phyloP scores from a whole-genome alignment of 78 protist genomes.

The Cyanophora paradoxa region DNA sequence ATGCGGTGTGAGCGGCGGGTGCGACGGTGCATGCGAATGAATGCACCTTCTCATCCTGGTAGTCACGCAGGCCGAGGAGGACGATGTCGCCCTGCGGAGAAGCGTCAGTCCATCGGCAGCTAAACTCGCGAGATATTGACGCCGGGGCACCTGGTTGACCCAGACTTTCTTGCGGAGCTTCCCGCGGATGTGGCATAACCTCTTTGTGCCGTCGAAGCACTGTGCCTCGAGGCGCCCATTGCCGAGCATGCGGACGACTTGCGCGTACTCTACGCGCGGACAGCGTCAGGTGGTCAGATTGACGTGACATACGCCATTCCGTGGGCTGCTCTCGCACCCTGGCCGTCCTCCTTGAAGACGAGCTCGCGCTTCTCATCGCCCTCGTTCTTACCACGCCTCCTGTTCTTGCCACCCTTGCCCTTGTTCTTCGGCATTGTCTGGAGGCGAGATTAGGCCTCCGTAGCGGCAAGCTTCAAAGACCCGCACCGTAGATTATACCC shows the following conservation, averaged over 20 bases:
- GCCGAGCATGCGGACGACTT: conserved; percentile 89
- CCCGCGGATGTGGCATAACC: conserved; percentile 94
- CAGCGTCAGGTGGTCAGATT: not conserved
- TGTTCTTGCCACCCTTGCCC: conserved; percentile 94
- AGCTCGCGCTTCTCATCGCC: conserved; percentile 83
- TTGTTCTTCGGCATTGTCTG: conserved; percentile 78
- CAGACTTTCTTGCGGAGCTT: conserved; percentile 85
- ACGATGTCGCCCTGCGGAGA: conserved; percentile 83
- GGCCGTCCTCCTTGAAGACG: conserved; percentile 93
- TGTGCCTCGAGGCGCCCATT: conserved; percentile 91
- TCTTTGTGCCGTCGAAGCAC: conserved; percentile 87
- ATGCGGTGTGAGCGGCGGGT: too few relatives aligned
- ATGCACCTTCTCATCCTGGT: conserved; percentile 87
- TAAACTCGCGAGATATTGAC: too few relatives aligned
- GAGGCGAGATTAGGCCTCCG: too few relatives aligned
- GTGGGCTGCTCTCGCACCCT: too few relatives aligned
- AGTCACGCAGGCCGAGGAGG: conserved; percentile 87
- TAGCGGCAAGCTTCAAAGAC: too few relatives aligned
- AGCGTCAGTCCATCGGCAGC: too few relatives aligned
- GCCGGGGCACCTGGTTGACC: conserved; percentile 48
- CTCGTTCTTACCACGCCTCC: conserved; percentile 90
- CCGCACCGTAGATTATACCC: too few relatives aligned
- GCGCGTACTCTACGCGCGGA: conserved; percentile 72
- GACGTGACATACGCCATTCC: too few relatives aligned
- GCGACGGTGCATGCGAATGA: too few relatives aligned